These are phyloP conservation scores for Cladosporium austrohemisphaericum DNA, from an alignment of 2,329 filamentous ascomycete species.

Conservation along the genomic window DNA sequence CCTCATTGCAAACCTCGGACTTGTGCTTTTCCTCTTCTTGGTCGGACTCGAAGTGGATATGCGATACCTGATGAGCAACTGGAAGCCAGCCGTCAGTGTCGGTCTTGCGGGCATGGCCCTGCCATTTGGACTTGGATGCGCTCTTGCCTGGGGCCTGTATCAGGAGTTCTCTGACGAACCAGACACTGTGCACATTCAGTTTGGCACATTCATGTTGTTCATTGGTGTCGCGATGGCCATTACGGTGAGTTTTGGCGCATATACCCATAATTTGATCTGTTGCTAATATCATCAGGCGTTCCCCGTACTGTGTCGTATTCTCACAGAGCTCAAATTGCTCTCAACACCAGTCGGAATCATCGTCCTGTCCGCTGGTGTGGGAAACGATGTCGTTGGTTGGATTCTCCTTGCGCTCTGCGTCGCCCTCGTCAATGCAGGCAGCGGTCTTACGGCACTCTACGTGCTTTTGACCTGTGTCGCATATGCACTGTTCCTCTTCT, in stretches of 20 bases:
- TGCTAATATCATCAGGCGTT: constrained; percentile 52
- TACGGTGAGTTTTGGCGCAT: constrained; percentile 53
- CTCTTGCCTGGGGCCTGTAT: constrained; percentile 76
- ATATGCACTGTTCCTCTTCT: constrained; percentile 73
- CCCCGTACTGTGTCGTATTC: constrained; percentile 87
- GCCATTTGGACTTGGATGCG: constrained; percentile 78
- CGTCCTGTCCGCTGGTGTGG: constrained; percentile 83
- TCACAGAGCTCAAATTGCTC: constrained; percentile 85
- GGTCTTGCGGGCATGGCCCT: constrained; percentile 74
- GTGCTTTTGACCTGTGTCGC: constrained; percentile 73
- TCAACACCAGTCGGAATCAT: constrained; percentile 81
- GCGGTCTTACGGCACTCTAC: constrained; percentile 77
- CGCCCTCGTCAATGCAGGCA: constrained; percentile 82
- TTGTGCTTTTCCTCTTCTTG: constrained; percentile 82
- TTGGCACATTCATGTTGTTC: constrained; percentile 68
- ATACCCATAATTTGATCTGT: neutral
- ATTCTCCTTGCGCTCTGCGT: constrained; percentile 89
- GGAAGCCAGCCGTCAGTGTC: constrained; percentile 73
- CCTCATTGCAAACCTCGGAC: constrained; percentile 76
- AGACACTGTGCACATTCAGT: constrained; percentile 55
- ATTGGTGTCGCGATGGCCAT: constrained; percentile 93
- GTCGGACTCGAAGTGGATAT: constrained; percentile 86
- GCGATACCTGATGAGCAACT: constrained; percentile 71
- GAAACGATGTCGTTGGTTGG: constrained; percentile 90
- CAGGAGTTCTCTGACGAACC: constrained; percentile 63